Conservation (phyloP, 1,284 basidiomycete genomes). For the Ustilago loliicola region DNA sequence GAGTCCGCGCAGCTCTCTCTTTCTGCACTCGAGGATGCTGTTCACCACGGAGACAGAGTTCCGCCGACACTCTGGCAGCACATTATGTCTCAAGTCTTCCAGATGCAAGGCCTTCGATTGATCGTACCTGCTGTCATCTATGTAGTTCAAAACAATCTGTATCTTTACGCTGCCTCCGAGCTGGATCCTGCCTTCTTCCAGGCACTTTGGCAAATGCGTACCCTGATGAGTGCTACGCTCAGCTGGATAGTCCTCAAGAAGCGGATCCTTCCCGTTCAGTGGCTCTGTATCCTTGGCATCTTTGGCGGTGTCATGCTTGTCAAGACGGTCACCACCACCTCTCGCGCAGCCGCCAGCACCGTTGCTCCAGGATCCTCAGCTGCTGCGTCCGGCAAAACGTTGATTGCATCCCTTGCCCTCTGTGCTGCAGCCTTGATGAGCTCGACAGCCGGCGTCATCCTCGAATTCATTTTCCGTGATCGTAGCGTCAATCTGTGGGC, state of each 20-base stretch:
- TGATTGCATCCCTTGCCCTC: slow-evolving; percentile 10
- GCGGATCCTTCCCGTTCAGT: slow-evolving; percentile 16
- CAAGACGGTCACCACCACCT: slow-evolving; percentile 29
- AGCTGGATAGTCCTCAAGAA: slow-evolving; percentile 27
- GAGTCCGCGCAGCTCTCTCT: neutral
- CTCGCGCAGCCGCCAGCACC: neutral
- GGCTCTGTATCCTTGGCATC: slow-evolving; percentile 34
- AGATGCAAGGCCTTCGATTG: slow-evolving; percentile 18
- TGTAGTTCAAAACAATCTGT: slow-evolving; percentile 45
- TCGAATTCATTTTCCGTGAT: slow-evolving; percentile 47
- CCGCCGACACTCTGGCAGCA: slow-evolving; percentile 17
- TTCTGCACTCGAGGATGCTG: neutral
- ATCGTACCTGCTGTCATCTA: slow-evolving; percentile 38
- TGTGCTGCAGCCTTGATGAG: slow-evolving; percentile 26
- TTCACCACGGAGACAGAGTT: neutral
- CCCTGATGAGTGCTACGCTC: slow-evolving; percentile 29
- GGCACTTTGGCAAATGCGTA: slow-evolving; percentile 40
- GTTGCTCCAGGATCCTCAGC: neutral
- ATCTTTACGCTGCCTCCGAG: slow-evolving; percentile 27
- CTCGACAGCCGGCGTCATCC: slow-evolving; percentile 27
- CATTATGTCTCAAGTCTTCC: slow-evolving; percentile 19
- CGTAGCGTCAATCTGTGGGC: slow-evolving; percentile 33
- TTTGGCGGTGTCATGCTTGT: slow-evolving; percentile 28
- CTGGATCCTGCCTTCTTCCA: slow-evolving; percentile 39
- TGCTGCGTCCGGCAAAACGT: slow-evolving; percentile 3